Percentiles rank a stretch among this genome's conserved stretches.
Evolutionary conservation across 2,329 filamentous ascomycete species (phyloP).

Genomic region (Phaeomoniella chlamydospora): DNA sequence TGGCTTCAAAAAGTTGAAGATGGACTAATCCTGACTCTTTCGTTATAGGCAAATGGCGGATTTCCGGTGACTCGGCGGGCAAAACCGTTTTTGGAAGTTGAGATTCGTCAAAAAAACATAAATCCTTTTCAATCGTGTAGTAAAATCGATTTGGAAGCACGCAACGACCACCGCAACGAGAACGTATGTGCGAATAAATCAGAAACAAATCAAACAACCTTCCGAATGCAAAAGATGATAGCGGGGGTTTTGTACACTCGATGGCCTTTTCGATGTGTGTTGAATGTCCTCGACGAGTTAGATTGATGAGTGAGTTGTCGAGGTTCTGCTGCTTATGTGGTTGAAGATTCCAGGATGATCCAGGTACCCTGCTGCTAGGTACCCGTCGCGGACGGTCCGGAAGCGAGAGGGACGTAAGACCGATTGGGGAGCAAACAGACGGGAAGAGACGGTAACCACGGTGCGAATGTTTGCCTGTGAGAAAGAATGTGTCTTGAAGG

Average conservation of each 20-base stretch:
- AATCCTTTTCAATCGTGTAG: too few species aligned
- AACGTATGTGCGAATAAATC: constrained; percentile 3
- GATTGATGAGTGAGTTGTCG: too few species aligned
- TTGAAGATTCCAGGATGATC: background rate
- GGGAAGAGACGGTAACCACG: background rate
- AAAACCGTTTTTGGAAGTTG: too few species aligned
- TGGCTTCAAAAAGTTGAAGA: too few species aligned
- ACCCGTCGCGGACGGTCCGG: background rate
- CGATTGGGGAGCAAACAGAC: background rate
- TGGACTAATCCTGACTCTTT: too few species aligned
- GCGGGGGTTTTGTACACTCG: background rate
- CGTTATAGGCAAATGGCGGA: too few species aligned
- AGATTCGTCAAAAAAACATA: too few species aligned
- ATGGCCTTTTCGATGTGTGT: background rate
- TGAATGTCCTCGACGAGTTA: too few species aligned
- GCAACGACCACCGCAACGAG: background rate
- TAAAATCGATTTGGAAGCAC: too few species aligned
- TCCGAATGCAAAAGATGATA: background rate
- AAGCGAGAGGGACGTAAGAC: background rate
- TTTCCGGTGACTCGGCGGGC: too few species aligned
- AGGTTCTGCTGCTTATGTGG: too few species aligned
- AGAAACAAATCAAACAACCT: constrained; percentile 1
- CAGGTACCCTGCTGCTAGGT: background rate
- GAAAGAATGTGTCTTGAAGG: background rate
- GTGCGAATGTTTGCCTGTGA: background rate